phyloP scores from a whole-genome alignment of 176 grass and related monocot genomes.

The Ampelocalamus luodianensis region DNA sequence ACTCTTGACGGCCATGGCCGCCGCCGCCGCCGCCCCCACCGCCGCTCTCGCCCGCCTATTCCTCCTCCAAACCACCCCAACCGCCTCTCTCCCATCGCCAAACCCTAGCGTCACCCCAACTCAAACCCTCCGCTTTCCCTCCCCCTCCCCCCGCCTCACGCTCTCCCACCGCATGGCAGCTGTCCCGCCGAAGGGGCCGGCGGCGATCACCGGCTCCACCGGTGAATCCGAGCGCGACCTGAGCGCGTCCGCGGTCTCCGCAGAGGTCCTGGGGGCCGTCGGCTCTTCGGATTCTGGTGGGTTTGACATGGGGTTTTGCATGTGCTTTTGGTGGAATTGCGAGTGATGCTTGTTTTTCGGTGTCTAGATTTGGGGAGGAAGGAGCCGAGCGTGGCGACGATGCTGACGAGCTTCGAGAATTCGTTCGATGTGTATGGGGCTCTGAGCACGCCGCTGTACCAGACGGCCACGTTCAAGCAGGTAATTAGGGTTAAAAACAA shows the following conservation, averaged over 20 bases:
- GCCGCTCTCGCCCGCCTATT: conserved; percentile 30
- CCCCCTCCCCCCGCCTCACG: conserved; percentile 7
- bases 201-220: conserved; percentile 31
- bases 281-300: conserved; percentile 30
- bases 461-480: conserved; percentile 98
- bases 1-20: conserved; percentile 24
- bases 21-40: conserved; percentile 25
- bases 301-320: background rate
- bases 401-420: conserved; percentile 81
- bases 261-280: background rate
- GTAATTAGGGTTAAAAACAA: conserved; percentile 38
- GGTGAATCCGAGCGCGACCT: conserved; percentile 38
- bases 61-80: conserved; percentile 5
- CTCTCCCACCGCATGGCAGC: conserved; percentile 39
- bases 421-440: conserved; percentile 84
- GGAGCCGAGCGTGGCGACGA: conserved; percentile 80
- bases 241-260: conserved; percentile 28
- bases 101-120: background rate
- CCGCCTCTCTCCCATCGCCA: background rate
- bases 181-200: background rate
- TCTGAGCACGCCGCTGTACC: conserved; percentile 93
- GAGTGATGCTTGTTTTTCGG: background rate
- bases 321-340: background rate
- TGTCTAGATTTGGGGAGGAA: conserved; percentile 52
- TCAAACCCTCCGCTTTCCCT: background rate